Conservation (phyloP, 768 basidiomycete species). For the Boletus sp. region DNA sequence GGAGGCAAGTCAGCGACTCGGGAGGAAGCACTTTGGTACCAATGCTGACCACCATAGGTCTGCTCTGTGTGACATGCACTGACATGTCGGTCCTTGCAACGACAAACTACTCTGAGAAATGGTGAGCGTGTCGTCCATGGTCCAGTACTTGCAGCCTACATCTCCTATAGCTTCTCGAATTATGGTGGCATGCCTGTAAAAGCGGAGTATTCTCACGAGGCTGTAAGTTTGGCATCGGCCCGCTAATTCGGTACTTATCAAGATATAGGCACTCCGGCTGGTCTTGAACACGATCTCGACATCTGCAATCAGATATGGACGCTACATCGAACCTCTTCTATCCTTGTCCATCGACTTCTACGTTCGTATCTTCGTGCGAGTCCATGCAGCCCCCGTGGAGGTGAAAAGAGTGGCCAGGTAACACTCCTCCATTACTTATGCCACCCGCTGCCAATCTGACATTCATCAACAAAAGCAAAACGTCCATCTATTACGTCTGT, state of each 20-base stretch:
- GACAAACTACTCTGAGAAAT: constrained; percentile 94
- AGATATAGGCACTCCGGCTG: constrained; percentile 74
- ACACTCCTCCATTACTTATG: constrained; percentile 17
- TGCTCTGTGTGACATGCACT: constrained; percentile 95
- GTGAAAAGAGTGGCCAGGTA: constrained; percentile 83
- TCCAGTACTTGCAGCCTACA: background rate
- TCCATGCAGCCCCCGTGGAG: constrained; percentile 69
- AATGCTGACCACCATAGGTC: constrained; percentile 39
- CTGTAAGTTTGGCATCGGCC: constrained; percentile 44
- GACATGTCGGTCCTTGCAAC: constrained; percentile 93
- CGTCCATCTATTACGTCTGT: constrained; percentile 82
- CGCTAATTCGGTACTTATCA: background rate
- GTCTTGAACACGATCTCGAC: constrained; percentile 85
- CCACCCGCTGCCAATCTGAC: constrained; percentile 1
- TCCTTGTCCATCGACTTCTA: constrained; percentile 98
- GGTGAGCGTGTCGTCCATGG: constrained; percentile 41
- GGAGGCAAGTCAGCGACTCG: constrained; percentile 58
- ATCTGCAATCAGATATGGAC: constrained; percentile 88
- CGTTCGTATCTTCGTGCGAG: constrained; percentile 83
- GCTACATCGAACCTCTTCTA: constrained; percentile 83
- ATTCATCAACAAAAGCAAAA: constrained; percentile 56
- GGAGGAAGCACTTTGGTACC: background rate
- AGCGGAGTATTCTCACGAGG: constrained; percentile 95
- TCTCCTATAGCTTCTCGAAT: constrained; percentile 71
- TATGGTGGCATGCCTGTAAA: constrained; percentile 90